These are phyloP conservation scores for Perilla frutescens DNA, from an alignment of 257 asterid genomes.

Conservation along the genomic window DNA sequence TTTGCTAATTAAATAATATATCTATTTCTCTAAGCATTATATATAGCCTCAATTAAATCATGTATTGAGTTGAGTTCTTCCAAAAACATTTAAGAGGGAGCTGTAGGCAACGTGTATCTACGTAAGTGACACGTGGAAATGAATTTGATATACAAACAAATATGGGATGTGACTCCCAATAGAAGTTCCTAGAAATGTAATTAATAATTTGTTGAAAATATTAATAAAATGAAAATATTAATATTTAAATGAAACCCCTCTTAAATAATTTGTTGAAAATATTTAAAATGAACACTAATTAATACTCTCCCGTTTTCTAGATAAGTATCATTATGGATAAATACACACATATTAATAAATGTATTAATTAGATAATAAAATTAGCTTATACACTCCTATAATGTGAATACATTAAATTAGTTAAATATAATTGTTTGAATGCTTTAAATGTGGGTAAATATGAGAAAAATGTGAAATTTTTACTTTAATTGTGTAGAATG, in stretches of 20 bases:
- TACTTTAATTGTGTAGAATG: no score
- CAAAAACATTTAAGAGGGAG: not conserved
- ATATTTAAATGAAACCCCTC: not conserved
- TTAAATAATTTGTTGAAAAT: not conserved
- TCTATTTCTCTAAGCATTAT: no score
- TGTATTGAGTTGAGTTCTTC: not conserved
- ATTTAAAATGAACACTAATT: not conserved
- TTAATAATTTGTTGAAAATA: not conserved
- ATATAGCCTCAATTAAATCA: no score
- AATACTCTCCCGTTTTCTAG: not conserved
- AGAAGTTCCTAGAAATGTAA: constrained; percentile 25
- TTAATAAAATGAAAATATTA: not conserved
- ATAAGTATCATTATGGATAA: no score
- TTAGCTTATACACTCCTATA: no score
- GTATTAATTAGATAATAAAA: no score
- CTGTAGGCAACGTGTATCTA: not conserved
- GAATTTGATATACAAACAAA: not conserved
- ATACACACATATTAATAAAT: no score
- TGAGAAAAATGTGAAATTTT: no score
- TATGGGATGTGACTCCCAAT: not conserved
- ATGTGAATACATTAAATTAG: no score
- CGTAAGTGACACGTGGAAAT: not conserved
- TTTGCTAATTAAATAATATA: no score
- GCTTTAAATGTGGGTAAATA: no score
- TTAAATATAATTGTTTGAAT: no score